Evolutionary conservation across 2,329 filamentous ascomycete genomes (phyloP).

Genomic region (Monosporascus sp.): DNA sequence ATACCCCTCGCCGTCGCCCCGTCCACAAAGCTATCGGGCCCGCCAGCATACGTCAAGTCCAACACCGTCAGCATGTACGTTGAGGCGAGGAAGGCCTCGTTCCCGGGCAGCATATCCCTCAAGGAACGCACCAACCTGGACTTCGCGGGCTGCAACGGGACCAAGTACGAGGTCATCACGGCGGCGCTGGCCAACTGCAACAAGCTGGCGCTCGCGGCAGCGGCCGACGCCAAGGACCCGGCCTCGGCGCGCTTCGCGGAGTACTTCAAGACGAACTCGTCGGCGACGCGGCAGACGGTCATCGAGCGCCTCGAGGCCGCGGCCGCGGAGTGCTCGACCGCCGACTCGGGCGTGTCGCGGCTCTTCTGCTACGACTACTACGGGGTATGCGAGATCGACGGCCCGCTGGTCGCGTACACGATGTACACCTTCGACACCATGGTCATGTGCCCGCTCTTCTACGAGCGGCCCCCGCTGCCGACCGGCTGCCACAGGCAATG

Average conservation of each 20-base stretch:
- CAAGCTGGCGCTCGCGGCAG: slow-evolving; percentile 10
- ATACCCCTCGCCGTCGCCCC: slow-evolving; percentile 11
- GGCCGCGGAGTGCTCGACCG: slow-evolving; percentile 14
- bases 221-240: slow-evolving; percentile 12
- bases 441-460: slow-evolving; percentile 17
- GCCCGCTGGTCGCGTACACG: slow-evolving; percentile 16
- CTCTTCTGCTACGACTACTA: slow-evolving; percentile 16
- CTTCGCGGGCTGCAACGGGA: slow-evolving; percentile 9
- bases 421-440: slow-evolving; percentile 9
- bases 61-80: slow-evolving; percentile 12
- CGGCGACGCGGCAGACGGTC: slow-evolving; percentile 10
- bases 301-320: slow-evolving; percentile 10
- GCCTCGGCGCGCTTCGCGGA: slow-evolving; percentile 15
- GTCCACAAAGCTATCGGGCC: slow-evolving; percentile 7
- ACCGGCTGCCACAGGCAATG: slow-evolving; percentile 13
- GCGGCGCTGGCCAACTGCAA: slow-evolving; percentile 13
- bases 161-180: slow-evolving; percentile 8
- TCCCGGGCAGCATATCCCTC: slow-evolving; percentile 1
- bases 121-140: slow-evolving; percentile 9
- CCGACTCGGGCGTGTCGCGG: slow-evolving; percentile 7
- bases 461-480: slow-evolving; percentile 12
- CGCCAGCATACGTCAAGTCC: slow-evolving; percentile 9
- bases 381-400: slow-evolving; percentile 10
- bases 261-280: slow-evolving; percentile 16
- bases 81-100: slow-evolving; percentile 1